These are phyloP conservation scores for Ceratobasidium sp. DNA, from an alignment of 1,284 basidiomycete genomes.

Conservation along the genomic window DNA sequence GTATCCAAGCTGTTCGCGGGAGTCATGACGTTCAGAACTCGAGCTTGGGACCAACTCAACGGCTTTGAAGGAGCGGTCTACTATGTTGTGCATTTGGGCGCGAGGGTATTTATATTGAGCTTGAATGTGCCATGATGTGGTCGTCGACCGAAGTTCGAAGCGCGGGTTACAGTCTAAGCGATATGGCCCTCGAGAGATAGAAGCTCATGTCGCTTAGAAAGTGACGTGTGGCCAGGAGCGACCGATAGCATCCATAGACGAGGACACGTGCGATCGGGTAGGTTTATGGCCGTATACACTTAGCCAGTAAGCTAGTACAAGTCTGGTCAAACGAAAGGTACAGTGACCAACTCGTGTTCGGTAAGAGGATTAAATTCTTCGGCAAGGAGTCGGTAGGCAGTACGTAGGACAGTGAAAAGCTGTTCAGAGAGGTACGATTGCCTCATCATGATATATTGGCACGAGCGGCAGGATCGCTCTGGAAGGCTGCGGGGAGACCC, in stretches of 20 bases:
- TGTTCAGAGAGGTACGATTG: not conserved
- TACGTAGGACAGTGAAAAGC: not conserved
- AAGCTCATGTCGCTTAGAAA: not conserved
- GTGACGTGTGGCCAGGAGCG: not conserved
- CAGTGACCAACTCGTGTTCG: not conserved
- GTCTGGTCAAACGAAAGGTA: not conserved
- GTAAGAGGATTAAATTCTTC: not conserved
- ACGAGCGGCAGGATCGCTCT: not conserved
- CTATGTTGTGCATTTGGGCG: not conserved
- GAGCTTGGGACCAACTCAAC: not conserved
- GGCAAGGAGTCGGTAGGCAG: not conserved
- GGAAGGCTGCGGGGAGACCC: not conserved
- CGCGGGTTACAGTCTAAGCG: not conserved
- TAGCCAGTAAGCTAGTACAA: not conserved
- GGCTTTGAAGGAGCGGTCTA: not conserved
- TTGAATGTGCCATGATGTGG: not conserved
- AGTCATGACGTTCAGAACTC: not conserved
- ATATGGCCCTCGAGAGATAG: not conserved
- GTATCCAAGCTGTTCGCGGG: not conserved
- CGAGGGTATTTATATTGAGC: not conserved
- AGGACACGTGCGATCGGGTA: not conserved
- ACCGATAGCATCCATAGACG: not conserved
- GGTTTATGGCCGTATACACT: not conserved
- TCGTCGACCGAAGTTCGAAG: not conserved
- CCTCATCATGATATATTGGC: not conserved